Evolutionary conservation across 2,329 filamentous ascomycete species (phyloP), one percentile per base, ranked within the genome.

Genomic region (Trichoderma harzianum): DNA sequence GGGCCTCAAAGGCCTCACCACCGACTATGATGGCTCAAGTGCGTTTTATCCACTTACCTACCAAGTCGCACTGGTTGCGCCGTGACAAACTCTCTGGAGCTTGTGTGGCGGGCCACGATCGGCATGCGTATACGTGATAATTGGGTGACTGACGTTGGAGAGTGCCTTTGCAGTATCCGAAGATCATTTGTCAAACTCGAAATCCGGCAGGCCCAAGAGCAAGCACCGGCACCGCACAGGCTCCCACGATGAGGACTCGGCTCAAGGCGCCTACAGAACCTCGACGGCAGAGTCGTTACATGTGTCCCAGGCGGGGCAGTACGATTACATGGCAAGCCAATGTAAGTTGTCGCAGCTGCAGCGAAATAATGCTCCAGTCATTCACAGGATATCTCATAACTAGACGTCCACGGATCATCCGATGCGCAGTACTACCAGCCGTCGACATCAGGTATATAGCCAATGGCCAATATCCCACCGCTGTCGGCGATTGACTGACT

Each of bases 191-290:
- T 39, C 36, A 26, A 72, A 43, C 16, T 69, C 72, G 21, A 74
- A 55, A 55, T 65, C 72, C 14, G 51, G 34, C 62, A 72, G 71
- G 53, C 26, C 72, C 26, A 75, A 73, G 39, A 36, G 34, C 58
- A 75, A 73, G 53, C 57, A 70, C 24, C 74, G 71, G 36, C 68
- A 71, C n/a, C 74, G 74, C 2, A 47, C 72, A 51, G 32, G 65
- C 69, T 66, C 64, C 34, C 66, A 62, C 43, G 64, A 71, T 26
- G 69, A 73, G 36, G 62, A 71, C 36, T 60, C 69, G 26, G 69
- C 30, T 18, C 69, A 66, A 30, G 34, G 61, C 26, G 51, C 24
- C 62, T 73, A 73, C 55, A 57, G 62, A n/a, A 62, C 55, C 58
- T 71, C 69, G 26, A 30, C 62, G 18, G 57, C 62, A 24, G 62